These are phyloP conservation scores for Stemphylium lycopersici DNA, from an alignment of 2,329 filamentous ascomycete species.

Conservation along the genomic window DNA sequence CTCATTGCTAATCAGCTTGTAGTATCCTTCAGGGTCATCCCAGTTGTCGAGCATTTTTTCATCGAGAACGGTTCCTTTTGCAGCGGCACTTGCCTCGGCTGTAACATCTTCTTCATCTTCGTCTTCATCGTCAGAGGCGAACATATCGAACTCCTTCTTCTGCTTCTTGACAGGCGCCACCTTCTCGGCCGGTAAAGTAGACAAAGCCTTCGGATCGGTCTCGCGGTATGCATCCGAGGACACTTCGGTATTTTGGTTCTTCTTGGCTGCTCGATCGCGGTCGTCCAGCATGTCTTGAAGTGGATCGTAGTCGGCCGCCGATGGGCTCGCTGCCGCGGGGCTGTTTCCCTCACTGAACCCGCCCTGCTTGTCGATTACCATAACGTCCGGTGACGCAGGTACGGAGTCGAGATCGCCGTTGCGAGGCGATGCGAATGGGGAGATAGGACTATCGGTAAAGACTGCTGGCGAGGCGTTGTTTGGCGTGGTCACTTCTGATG, in stretches of 20 bases:
- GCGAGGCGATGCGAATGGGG: constrained; percentile 46
- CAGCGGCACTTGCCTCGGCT: constrained; percentile 54
- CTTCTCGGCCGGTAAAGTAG: constrained; percentile 54
- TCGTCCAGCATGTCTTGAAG: constrained; percentile 89
- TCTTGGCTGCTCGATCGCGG: constrained; percentile 70
- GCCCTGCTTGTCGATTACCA: constrained; percentile 51
- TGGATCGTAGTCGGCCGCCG: constrained; percentile 92
- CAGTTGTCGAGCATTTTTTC: constrained; percentile 87
- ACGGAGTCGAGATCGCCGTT: constrained; percentile 45
- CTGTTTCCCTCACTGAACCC: constrained; percentile 44
- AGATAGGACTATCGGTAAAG: constrained; percentile 41
- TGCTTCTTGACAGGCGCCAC: constrained; percentile 45
- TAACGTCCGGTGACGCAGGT: constrained; percentile 49
- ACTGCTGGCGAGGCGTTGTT: constrained; percentile 52
- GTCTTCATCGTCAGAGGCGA: constrained; percentile 72
- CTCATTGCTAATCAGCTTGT: constrained; percentile 92
- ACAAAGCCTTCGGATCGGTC: constrained; percentile 59
- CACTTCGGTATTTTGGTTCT: constrained; percentile 46
- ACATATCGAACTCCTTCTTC: constrained; percentile 67
- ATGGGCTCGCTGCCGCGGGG: constrained; percentile 68
- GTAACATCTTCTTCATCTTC: constrained; percentile 69
- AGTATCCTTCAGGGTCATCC: constrained; percentile 95
- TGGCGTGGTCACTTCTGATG: constrained; percentile 62
- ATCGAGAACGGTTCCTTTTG: constrained; percentile 54
- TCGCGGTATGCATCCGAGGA: constrained; percentile 65